These are phyloP conservation scores for Gnomoniopsis sp. DNA, from an alignment of 2,329 filamentous ascomycete species.

Conservation along the genomic window DNA sequence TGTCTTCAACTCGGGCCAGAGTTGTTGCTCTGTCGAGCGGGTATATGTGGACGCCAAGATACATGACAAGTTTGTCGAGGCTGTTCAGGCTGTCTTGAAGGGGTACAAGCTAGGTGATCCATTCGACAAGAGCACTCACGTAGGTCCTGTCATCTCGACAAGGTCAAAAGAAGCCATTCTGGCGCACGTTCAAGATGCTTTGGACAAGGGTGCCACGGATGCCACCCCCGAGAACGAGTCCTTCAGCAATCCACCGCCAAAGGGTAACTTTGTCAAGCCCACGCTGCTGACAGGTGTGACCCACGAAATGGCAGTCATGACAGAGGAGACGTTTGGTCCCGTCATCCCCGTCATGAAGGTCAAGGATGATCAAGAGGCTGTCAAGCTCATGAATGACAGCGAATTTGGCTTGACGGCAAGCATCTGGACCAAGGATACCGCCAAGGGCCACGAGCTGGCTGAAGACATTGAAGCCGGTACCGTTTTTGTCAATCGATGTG, in stretches of 20 bases:
- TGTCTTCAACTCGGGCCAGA: conserved; percentile 98
- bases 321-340: conserved; percentile 90
- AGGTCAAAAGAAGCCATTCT: conserved; percentile 72
- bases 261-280: conserved; percentile 85
- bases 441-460: conserved; percentile 70
- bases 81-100: conserved; percentile 74
- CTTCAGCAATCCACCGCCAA: conserved; percentile 68
- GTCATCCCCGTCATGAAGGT: conserved; percentile 90
- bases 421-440: conserved; percentile 90
- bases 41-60: conserved; percentile 86
- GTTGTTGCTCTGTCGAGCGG: conserved; percentile 88
- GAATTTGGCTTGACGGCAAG: conserved; percentile 94
- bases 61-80: conserved; percentile 77
- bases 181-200: conserved; percentile 75
- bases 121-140: conserved; percentile 70
- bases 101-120: conserved; percentile 89
- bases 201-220: conserved; percentile 80
- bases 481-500: conserved; percentile 92
- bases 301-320: conserved; percentile 86
- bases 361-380: conserved; percentile 73
- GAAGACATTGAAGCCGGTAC: conserved; percentile 87
- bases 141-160: conserved; percentile 87
- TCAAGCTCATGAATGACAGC: conserved; percentile 88
- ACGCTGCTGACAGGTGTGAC: conserved; percentile 76
- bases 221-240: conserved; percentile 77